Base-by-base conservation (phyloP, 169 alveolate genomes). In the Plasmodium fragile region DNA sequence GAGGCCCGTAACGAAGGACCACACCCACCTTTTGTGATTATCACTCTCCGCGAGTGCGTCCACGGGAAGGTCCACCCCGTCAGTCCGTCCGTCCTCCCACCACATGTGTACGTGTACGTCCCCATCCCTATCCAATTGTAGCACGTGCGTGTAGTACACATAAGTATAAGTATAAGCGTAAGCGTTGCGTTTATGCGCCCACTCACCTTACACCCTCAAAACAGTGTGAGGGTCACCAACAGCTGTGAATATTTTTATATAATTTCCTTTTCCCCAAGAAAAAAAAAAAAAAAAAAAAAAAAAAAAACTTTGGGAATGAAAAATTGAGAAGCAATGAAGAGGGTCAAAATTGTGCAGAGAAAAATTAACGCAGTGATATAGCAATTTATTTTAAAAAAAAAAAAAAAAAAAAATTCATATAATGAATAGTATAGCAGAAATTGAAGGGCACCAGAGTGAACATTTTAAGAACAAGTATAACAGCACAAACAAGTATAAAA, bases 401-500 rank as follows among this genome's bases (percentile, higher is more conserved):
- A 45, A 41, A 45, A 41, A 55, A 59, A 82, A 59, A 32, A 59
- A 34, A 82, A 32, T 41, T 55, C 34, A 65, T 65, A 81, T 81
- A 81, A 81, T 81, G 89, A 81, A 81, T 52, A 55, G 41, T 81
- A 81, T 52, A 81, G 36, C 78, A 53, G 89, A 81, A 81, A 52
- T 52, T 22, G n/a, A 39, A 82, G 52, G 75, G 13, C 28, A 18
- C 8, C 41, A 69, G 69, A 82, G 32, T 69, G 89, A 81, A 53
- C 59, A 81, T 52, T 55, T 81, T 11, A 81, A 81, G 53, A 81
- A 81, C n/a, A 65, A 81, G 69, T 53, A 55, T 55, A 81, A 79
- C 65, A 79, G 30, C 34, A 43, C 52, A 52, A 79, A 79, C 34
- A 79, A 41, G 25, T 45, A 30, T 49, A 81, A 81, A 25, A 81